Evolutionary conservation across 148 eudicot species (phyloP), one percentile per base, ranked within the genome.

Genomic region (Rhododendron williamsianum): DNA sequence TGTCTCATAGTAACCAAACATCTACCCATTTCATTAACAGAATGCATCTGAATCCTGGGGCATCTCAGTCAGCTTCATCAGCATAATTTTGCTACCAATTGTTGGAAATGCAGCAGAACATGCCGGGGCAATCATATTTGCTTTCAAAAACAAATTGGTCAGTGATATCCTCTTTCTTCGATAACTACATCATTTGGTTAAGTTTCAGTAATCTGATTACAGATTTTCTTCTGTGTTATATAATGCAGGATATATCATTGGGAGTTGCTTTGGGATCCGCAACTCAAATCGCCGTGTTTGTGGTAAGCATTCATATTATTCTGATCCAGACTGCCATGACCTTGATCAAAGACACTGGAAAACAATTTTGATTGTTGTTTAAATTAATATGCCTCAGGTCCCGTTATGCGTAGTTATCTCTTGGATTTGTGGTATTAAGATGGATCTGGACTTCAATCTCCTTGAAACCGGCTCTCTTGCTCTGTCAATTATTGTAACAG

Each of bases 31-130:
- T 76, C 52, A 41, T 46, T 23, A 86, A 85, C 90, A 96, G 98
- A 94, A 85, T 35, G 99, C 99, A 25, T 95, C 99, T 2, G 89
- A 88, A 72, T 87, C 98, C 4, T 96, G 99, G 99, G 99, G 99
- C 18, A 69, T 96, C 30, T 93, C 98, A 1, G 93, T 96, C 41
- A 91, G 94, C 85, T 96, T 96, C 93, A 93, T 96, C 85, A 95
- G 98, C 88, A 89, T 96, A 86, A 96, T 96, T 67, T 82, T 96
- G 89, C 90, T 96, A 21, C 99, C 99, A n/a, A 96, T 96, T 78
- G 98, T 93, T 4, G 99, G 99, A 76, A 96, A 96, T 86, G 99
- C 99, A 88, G 97, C 98, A 0, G 99, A 96, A 88, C 99, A 96
- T 78, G 99, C 99, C 3, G 98, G 97, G 81, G 99, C 99, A 4